Evolutionary conservation across 805 yeast species (phyloP).

Genomic region (Candida krabiensis): DNA sequence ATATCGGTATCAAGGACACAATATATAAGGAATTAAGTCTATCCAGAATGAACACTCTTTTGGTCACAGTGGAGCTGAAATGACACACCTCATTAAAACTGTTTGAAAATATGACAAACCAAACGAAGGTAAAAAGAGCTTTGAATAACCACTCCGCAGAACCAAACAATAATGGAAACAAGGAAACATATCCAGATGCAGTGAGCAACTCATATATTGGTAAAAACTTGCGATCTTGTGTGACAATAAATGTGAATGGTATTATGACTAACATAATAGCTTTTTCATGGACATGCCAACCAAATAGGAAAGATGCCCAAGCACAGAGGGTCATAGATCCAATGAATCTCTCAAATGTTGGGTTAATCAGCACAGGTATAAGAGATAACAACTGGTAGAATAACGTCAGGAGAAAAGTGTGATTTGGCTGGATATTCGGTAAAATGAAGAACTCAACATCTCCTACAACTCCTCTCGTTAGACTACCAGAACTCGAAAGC

Average conservation of each 20-base stretch:
- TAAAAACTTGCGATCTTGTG: conserved; percentile 68
- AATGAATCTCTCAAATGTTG: conserved; percentile 74
- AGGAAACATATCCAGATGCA: conserved; percentile 79
- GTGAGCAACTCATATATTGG: conserved; percentile 70
- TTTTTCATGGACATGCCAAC: conserved; percentile 99
- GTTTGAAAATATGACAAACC: conserved; percentile 78
- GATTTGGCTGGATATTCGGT: conserved; percentile 75
- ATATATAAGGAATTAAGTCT: conserved; percentile 67
- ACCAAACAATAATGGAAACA: conserved; percentile 84
- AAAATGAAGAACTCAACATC: conserved; percentile 80
- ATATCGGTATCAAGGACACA: conserved; percentile 65
- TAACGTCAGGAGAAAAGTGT: conserved; percentile 78
- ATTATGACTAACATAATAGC: conserved; percentile 87
- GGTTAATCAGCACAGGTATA: conserved; percentile 67
- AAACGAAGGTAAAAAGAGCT: conserved; percentile 71
- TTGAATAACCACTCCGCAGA: conserved; percentile 80
- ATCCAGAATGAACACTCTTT: conserved; percentile 65
- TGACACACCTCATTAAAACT: conserved; percentile 70
- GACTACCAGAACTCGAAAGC: conserved; percentile 15
- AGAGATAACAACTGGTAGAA: conserved; percentile 81
- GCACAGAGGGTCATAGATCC: conserved; percentile 90
- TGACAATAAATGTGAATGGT: conserved; percentile 79
- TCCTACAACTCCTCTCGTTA: conserved; percentile 87
- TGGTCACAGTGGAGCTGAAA: conserved; percentile 37
- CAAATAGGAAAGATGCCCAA: conserved; percentile 86